phyloP scores from a whole-genome alignment of 768 basidiomycete genomes.

The Suillus spraguei region DNA sequence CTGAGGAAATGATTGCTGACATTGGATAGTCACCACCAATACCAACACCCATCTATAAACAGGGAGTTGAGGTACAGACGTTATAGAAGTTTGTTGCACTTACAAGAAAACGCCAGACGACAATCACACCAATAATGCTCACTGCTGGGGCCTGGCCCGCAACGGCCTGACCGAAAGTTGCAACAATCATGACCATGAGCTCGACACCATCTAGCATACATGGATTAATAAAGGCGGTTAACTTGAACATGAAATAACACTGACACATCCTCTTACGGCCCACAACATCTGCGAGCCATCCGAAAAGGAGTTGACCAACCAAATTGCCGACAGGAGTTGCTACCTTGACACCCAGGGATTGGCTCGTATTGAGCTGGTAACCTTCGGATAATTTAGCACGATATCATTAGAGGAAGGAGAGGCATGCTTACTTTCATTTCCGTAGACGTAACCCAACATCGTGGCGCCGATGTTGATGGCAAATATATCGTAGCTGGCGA shows the following conservation, averaged over 20 bases:
- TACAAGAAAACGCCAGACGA: constrained; percentile 83
- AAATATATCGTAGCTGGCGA: constrained; percentile 71
- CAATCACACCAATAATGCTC: constrained; percentile 70
- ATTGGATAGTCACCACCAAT: constrained; percentile 92
- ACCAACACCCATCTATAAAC: constrained; percentile 67
- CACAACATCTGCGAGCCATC: constrained; percentile 76
- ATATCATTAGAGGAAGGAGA: neutral
- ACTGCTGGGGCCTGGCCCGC: constrained; percentile 69
- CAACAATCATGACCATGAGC: constrained; percentile 80
- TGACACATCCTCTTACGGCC: constrained; percentile 82
- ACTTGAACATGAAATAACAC: constrained; percentile 25
- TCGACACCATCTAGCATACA: constrained; percentile 45
- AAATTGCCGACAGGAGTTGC: constrained; percentile 78
- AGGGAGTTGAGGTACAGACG: neutral
- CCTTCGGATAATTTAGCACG: constrained; percentile 12
- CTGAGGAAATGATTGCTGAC: constrained; percentile 84
- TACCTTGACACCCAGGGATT: constrained; percentile 78
- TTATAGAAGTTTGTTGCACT: constrained; percentile 17
- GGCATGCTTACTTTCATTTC: constrained; percentile 25
- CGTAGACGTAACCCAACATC: constrained; percentile 87
- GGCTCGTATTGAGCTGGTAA: constrained; percentile 47
- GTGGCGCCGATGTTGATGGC: constrained; percentile 84
- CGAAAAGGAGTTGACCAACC: constrained; percentile 76
- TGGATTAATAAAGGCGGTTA: constrained; percentile 1
- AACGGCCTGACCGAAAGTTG: constrained; percentile 79